A percentile compares a stretch with the other conserved stretches of the same genome.
Evolutionary conservation across 139 green algal species (phyloP).

Genomic region (Medakamo hakoo): DNA sequence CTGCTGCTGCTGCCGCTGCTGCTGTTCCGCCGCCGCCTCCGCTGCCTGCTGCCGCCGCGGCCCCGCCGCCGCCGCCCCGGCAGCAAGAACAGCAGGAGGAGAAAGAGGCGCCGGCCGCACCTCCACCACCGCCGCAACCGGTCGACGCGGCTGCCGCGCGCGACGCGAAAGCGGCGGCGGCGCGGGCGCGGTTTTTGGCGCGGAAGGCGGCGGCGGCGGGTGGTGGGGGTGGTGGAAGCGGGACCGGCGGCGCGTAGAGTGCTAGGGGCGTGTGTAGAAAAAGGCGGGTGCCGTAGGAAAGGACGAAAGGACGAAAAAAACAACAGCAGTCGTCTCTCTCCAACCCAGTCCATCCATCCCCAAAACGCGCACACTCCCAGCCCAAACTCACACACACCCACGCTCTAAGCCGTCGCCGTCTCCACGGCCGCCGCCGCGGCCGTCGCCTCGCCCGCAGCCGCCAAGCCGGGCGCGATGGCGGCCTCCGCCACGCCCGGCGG

Average conservation of each 20-base stretch:
- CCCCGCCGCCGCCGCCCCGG: constrained; percentile 10
- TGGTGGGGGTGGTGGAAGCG: no score
- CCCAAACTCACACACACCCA: no score
- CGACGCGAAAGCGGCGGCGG: not conserved
- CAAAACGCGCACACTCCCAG: no score
- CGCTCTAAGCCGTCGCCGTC: no score
- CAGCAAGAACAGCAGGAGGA: constrained; percentile 2
- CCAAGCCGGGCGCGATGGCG: not conserved
- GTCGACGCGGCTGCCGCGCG: no score
- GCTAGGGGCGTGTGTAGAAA: no score
- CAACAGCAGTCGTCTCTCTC: no score
- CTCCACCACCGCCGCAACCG: constrained; percentile 1
- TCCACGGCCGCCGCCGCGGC: no score
- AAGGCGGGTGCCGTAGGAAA: no score
- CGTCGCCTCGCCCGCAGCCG: not conserved
- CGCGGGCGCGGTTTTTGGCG: not conserved
- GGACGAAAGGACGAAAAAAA: not conserved
- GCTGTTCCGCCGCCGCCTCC: constrained; percentile 2
- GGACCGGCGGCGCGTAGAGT: no score
- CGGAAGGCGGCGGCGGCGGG: not conserved
- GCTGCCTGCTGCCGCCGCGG: constrained; percentile 5
- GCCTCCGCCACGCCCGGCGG: not conserved
- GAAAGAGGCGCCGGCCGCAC: not conserved
- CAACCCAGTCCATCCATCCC: no score
- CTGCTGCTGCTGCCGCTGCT: constrained; percentile 17